These are phyloP conservation scores for Lentinula aciculospora DNA, from an alignment of 768 basidiomycete genomes.

Conservation along the genomic window DNA sequence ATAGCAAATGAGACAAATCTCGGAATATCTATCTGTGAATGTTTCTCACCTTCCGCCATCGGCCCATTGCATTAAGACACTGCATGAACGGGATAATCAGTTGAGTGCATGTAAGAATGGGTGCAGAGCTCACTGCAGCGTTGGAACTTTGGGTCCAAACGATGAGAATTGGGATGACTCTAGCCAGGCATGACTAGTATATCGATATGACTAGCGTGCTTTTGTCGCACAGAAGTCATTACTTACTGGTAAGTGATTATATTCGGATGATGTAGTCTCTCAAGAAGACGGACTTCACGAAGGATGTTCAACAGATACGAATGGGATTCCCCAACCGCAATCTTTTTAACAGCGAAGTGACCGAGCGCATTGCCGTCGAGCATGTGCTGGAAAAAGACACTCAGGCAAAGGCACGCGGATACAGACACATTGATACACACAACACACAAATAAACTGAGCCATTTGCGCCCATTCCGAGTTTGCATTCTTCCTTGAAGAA, in stretches of 20 bases:
- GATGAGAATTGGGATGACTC: conserved; percentile 81
- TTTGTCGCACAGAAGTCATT: not conserved
- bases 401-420: not conserved
- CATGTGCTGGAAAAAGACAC: not conserved
- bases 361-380: conserved; percentile 78
- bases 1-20: not conserved
- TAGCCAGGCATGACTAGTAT: conserved; percentile 76
- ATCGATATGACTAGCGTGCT: not conserved
- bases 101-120: not conserved
- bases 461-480: conserved; percentile 94
- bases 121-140: conserved; percentile 61
- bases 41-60: conserved; percentile 64
- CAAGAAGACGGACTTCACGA: conserved; percentile 83
- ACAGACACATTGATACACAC: conserved; percentile 29
- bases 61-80: conserved; percentile 91
- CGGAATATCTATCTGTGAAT: not conserved
- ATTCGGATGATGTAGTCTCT: conserved; percentile 84
- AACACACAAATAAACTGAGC: conserved; percentile 85
- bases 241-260: conserved; percentile 86
- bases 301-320: conserved; percentile 79
- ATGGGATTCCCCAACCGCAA: conserved; percentile 89
- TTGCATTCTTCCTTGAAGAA: conserved; percentile 90
- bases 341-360: conserved; percentile 94
- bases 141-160: conserved; percentile 85
- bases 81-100: conserved; percentile 19